Base-by-base conservation (phyloP, 768 basidiomycete genomes). In the Pisolithus tinctorius region DNA sequence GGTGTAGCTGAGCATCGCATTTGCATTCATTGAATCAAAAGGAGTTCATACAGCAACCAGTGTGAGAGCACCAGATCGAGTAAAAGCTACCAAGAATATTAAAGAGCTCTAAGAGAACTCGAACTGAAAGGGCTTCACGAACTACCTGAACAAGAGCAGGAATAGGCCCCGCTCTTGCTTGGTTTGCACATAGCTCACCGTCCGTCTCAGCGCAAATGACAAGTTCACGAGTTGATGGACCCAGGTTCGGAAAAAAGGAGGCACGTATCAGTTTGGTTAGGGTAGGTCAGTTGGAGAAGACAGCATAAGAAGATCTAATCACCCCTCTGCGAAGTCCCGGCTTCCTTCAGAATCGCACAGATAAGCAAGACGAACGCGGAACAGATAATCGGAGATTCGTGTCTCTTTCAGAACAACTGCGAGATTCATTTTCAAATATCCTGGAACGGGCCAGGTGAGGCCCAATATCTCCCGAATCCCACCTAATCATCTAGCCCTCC, bases 221-320 rank as follows among this genome's bases (percentile, higher is more conserved):
- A 31, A 11, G 47, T 72, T 70, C 39, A 76, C 53, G 8, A 73
- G 71, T 58, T 73, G 73, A 16, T 29, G 70, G 68, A 50, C 77
- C 71, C 20, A 75, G 74, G 29, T 69, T 74, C 1, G 74, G 76
- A 49, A 79, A 65, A 20, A 52, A 68, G 75, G 37, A 77, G 58
- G n/a, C 77, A 73, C 6, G 40, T 14, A 14, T 57, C 37, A n/a
- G 60, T 56, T 25, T 36, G 42, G 37, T 54, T 51, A 40, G 39
- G 45, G 47, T 31, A 48, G 27, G 41, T 49, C 31, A 44, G 44
- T 23, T 6, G 17, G 20, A 45, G 51, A 43, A 47, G 42, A 45
- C 13, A 41, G 29, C 23, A 27, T 4, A 45, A 38, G 49, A 41
- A 44, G 31, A 43, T 25, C 14, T 38, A 16, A 23, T 20, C 44